These are phyloP conservation scores for Yarrowia yakushimensis DNA, from an alignment of 805 yeast genomes.

Conservation along the genomic window DNA sequence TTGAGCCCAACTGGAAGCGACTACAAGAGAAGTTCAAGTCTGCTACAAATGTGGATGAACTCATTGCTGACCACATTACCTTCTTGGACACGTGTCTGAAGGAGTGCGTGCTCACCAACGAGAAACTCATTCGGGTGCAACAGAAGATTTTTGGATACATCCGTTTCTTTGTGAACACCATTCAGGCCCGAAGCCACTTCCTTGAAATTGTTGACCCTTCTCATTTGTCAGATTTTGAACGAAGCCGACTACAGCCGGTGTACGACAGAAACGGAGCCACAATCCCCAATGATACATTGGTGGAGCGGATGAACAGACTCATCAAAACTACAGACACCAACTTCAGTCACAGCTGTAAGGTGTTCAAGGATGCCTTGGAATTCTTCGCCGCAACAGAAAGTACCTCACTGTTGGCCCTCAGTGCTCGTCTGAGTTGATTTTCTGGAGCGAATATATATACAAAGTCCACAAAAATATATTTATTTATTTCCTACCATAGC, in stretches of 20 bases:
- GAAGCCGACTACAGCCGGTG: slow-evolving; percentile 26
- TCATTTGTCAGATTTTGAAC: slow-evolving; percentile 27
- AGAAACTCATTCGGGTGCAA: slow-evolving; percentile 46
- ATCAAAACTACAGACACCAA: slow-evolving; percentile 37
- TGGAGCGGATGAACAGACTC: slow-evolving; percentile 33
- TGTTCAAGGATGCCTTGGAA: slow-evolving; percentile 43
- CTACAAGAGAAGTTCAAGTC: slow-evolving; percentile 38
- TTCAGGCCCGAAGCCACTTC: slow-evolving; percentile 29
- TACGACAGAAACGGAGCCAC: slow-evolving; percentile 30
- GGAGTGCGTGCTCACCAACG: slow-evolving; percentile 64
- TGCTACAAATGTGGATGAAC: slow-evolving; percentile 43
- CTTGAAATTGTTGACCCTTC: slow-evolving; percentile 35
- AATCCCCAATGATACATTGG: slow-evolving; percentile 31
- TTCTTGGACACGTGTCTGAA: slow-evolving; percentile 61
- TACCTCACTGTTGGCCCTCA: slow-evolving; percentile 42
- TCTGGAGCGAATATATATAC: neutral
- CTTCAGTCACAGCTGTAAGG: slow-evolving; percentile 44
- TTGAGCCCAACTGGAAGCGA: slow-evolving; percentile 51
- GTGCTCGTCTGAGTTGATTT: slow-evolving; percentile 40
- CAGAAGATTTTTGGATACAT: slow-evolving; percentile 44
- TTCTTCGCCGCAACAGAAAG: slow-evolving; percentile 46
- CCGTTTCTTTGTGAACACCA: slow-evolving; percentile 34
- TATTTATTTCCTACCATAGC: slow-evolving; percentile 3
- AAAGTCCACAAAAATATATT: neutral
- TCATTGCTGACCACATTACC: slow-evolving; percentile 49